Conservation (phyloP, 345 rosid genomes). For the Tarenaya hassleriana region DNA sequence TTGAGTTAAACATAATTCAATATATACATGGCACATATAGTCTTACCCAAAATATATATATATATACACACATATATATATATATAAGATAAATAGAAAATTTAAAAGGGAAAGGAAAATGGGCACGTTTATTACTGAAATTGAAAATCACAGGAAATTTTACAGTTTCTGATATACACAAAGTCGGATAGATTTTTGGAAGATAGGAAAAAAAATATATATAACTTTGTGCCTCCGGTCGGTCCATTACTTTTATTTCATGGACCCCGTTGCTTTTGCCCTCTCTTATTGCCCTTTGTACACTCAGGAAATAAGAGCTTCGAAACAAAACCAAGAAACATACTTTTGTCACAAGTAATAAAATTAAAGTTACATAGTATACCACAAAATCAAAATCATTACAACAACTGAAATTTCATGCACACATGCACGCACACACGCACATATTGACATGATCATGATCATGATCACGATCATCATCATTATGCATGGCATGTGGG, state of each 20-base stretch:
- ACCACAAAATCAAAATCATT: conserved; percentile 27
- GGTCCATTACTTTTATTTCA: conserved; percentile 24
- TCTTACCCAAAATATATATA: no score
- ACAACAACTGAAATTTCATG: no score
- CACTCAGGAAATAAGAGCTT: not conserved
- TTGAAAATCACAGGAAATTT: conserved; percentile 13
- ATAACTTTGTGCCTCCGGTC: conserved; percentile 26
- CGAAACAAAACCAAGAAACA: conserved; percentile 18
- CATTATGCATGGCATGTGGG: conserved; percentile 36
- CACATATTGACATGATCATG: conserved; percentile 22
- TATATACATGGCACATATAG: no score
- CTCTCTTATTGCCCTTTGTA: no score
- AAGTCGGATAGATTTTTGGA: conserved; percentile 11
- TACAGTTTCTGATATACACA: conserved; percentile 24
- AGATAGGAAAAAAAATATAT: not conserved
- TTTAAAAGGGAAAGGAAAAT: not conserved
- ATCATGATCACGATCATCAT: conserved; percentile 11
- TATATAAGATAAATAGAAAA: not conserved
- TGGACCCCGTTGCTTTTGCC: no score
- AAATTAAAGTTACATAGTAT: conserved; percentile 19
- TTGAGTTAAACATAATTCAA: no score
- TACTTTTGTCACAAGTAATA: conserved; percentile 1
- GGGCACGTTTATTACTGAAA: not conserved
- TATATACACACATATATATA: not conserved
- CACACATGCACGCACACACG: conserved; percentile 1